Conservation (phyloP, 2,329 filamentous ascomycete genomes). For the Pseudophaeomoniella oleicola region DNA sequence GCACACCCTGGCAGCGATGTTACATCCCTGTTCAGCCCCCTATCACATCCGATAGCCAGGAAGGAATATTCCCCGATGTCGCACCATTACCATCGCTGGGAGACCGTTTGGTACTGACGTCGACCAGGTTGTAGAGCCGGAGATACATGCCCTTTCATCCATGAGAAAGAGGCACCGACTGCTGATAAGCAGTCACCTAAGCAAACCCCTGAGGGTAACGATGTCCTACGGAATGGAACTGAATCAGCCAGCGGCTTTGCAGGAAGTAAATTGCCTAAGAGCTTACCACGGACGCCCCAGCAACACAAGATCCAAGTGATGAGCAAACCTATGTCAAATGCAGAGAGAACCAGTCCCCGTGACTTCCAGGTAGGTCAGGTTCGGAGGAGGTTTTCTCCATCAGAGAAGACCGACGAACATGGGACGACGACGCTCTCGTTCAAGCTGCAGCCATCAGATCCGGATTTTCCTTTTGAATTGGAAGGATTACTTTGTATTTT, state of each 20-base stretch:
- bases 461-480: conserved; percentile 71
- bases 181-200: no score
- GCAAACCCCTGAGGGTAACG: no score
- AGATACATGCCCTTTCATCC: conserved; percentile 34
- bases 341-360: conserved; percentile 52
- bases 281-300: conserved; percentile 6
- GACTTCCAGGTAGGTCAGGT: conserved; percentile 64
- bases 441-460: conserved; percentile 58
- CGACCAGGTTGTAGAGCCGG: conserved; percentile 37
- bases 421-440: conserved; percentile 46
- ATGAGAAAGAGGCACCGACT: no score
- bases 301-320: conserved; percentile 3
- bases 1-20: no score
- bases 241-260: no score
- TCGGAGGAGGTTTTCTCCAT: conserved; percentile 46
- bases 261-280: conserved; percentile 9
- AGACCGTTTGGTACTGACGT: no score
- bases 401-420: conserved; percentile 30
- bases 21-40: no score
- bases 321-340: conserved; percentile 47
- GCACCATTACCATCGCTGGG: no score
- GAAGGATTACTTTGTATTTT: conserved; percentile 52
- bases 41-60: no score
- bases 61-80: no score
- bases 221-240: no score